These are phyloP conservation scores for Lablab purpureus DNA, from an alignment of 306 rosid genomes.

Conservation along the genomic window DNA sequence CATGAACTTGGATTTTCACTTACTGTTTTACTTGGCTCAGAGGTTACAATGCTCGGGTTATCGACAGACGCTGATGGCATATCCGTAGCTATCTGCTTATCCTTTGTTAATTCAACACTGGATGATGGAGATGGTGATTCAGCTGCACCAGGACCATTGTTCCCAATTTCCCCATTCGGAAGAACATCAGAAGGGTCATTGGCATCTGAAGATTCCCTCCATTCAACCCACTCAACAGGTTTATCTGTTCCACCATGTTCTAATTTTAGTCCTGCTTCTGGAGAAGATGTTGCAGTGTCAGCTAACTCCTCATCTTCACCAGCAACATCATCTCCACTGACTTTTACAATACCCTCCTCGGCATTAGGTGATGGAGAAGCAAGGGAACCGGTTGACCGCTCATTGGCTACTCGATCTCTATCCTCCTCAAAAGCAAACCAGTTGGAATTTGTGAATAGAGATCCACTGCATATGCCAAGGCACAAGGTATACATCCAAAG, in stretches of 20 bases:
- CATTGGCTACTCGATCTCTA: constrained; percentile 64
- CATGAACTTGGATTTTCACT: constrained; percentile 47
- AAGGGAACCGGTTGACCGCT: constrained; percentile 71
- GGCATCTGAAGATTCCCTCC: constrained; percentile 94
- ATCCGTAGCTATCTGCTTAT: constrained; percentile 52
- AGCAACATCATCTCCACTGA: constrained; percentile 59
- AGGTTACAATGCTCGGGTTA: constrained; percentile 41
- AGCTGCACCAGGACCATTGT: constrained; percentile 48
- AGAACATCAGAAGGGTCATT: constrained; percentile 66
- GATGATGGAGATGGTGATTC: constrained; percentile 63
- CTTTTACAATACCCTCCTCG: constrained; percentile 55
- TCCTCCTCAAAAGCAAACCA: constrained; percentile 98
- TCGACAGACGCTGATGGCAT: constrained; percentile 47
- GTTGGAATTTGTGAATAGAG: constrained; percentile 96
- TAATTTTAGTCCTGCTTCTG: constrained; percentile 60
- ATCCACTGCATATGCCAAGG: constrained; percentile 68
- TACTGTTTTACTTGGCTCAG: constrained; percentile 49
- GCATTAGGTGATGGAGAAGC: constrained; percentile 79
- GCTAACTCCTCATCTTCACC: constrained; percentile 86
- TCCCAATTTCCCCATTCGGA: constrained; percentile 73
- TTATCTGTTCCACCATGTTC: constrained; percentile 73
- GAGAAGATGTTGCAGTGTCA: constrained; percentile 83
- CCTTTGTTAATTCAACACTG: constrained; percentile 46
- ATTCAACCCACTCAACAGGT: constrained; percentile 97
- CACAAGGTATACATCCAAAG: constrained; percentile 31